Evolutionary conservation across 495 filamentous ascomycete species (phyloP).

Genomic region (Penicillium salamii): DNA sequence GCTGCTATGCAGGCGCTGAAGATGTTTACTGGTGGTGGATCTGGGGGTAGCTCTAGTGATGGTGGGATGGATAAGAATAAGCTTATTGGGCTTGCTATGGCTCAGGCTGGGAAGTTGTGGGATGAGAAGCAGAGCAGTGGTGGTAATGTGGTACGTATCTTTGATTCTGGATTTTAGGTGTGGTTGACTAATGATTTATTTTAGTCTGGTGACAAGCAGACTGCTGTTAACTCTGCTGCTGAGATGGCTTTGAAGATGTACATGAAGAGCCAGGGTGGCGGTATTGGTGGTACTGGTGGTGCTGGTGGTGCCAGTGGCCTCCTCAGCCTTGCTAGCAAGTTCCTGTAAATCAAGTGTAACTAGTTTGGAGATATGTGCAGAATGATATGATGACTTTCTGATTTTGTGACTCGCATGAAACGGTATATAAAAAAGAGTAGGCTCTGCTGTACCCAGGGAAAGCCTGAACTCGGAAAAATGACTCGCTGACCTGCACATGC

Average conservation of each 20-base stretch:
- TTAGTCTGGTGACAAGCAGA: conserved; percentile 56
- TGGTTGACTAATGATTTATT: conserved; percentile 16
- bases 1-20: conserved; percentile 69
- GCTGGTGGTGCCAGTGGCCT: conserved; percentile 33
- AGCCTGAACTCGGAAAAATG: not conserved
- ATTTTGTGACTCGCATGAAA: not conserved
- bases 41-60: conserved; percentile 28
- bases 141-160: conserved; percentile 43
- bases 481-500: conserved; percentile 6
- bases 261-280: conserved; percentile 54
- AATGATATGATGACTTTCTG: conserved; percentile 10
- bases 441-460: not conserved
- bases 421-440: conserved; percentile 7
- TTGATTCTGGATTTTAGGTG: not conserved
- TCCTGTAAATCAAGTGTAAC: conserved; percentile 22
- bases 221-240: conserved; percentile 56
- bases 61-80: conserved; percentile 51
- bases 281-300: conserved; percentile 45
- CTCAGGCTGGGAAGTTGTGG: conserved; percentile 63
- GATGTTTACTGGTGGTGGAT: conserved; percentile 52
- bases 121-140: conserved; percentile 53
- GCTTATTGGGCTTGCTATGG: conserved; percentile 68
- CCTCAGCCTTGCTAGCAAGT: conserved; percentile 59
- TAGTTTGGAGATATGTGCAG: not conserved
- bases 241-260: conserved; percentile 71